phyloP scores from a whole-genome alignment of 129 eudicot species.

The Ambrosia artemisiifolia region DNA sequence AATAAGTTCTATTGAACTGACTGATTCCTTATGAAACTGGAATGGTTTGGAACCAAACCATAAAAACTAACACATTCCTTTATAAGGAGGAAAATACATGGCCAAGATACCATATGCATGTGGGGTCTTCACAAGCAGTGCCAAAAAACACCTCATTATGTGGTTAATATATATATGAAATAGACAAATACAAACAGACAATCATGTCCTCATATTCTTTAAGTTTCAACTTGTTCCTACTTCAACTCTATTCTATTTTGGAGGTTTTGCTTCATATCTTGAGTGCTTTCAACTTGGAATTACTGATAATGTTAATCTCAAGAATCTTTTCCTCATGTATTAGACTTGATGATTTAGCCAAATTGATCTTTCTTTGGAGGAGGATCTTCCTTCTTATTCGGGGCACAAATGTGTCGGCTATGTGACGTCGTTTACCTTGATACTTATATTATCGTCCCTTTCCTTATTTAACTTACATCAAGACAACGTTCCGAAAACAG shows the following conservation, averaged over 20 bases:
- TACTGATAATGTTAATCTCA: constrained; percentile 19
- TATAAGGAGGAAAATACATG: constrained; percentile 16
- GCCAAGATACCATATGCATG: constrained; percentile 19
- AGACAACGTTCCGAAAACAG: constrained; percentile 30
- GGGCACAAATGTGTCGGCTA: constrained; percentile 36
- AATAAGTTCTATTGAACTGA: background rate
- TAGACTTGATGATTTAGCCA: constrained; percentile 31
- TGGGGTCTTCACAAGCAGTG: constrained; percentile 17
- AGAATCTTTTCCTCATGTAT: constrained; percentile 18
- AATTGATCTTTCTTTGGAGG: constrained; percentile 31
- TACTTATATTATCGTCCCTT: constrained; percentile 18
- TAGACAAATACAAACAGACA: constrained; percentile 27
- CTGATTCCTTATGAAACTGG: background rate
- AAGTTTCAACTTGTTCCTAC: constrained; percentile 10
- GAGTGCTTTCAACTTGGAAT: constrained; percentile 14
- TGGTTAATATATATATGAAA: constrained; percentile 14
- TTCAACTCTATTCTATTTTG: constrained; percentile 24
- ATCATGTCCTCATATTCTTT: constrained; percentile 25
- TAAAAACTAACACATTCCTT: constrained; percentile 21
- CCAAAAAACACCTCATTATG: constrained; percentile 26
- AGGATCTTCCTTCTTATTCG: constrained; percentile 51
- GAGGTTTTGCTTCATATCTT: constrained; percentile 27
- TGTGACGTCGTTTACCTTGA: constrained; percentile 30
- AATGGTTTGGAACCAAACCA: constrained; percentile 4
- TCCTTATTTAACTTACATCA: background rate